Conservation (phyloP, 2,329 filamentous ascomycete species). For the Colletotrichum sp. region DNA sequence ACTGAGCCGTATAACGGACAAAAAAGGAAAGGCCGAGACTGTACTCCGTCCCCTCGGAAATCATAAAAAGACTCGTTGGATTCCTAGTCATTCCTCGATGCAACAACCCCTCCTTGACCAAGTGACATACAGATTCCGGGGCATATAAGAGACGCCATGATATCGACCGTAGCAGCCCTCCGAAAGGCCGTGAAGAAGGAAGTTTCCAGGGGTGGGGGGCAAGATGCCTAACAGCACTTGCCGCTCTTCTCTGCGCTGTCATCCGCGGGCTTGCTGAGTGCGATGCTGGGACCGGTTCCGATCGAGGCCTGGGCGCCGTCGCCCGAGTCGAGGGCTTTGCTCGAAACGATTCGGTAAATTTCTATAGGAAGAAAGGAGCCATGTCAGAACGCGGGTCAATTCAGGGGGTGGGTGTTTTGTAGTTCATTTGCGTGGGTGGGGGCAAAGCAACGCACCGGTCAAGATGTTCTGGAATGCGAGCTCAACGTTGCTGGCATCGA, state of each 20-base stretch:
- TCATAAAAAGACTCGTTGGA: conserved; percentile 27
- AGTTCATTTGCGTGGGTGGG: background rate
- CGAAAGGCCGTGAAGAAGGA: conserved; percentile 18
- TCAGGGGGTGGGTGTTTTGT: background rate
- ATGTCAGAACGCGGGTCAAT: background rate
- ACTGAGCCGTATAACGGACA: conserved; percentile 17
- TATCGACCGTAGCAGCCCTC: conserved; percentile 26
- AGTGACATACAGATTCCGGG: conserved; percentile 29
- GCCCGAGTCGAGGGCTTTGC: conserved; percentile 92
- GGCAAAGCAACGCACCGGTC: conserved; percentile 72
- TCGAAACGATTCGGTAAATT: conserved; percentile 99
- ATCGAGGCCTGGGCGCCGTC: conserved; percentile 82
- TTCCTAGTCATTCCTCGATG: conserved; percentile 25
- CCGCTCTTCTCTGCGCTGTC: conserved; percentile 76
- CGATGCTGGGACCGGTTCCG: conserved; percentile 80
- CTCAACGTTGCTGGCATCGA: conserved; percentile 99
- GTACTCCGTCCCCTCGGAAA: conserved; percentile 27
- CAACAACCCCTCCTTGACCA: conserved; percentile 20
- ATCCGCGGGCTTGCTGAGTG: conserved; percentile 85
- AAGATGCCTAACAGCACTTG: conserved; percentile 74
- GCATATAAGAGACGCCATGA: conserved; percentile 35
- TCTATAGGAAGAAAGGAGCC: conserved; percentile 57
- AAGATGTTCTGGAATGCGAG: conserved; percentile 99
- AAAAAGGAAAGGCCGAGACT: conserved; percentile 28
- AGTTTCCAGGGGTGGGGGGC: background rate